These are phyloP conservation scores for Leccinum fuscescens DNA, from an alignment of 1,284 basidiomycete genomes.

Conservation along the genomic window DNA sequence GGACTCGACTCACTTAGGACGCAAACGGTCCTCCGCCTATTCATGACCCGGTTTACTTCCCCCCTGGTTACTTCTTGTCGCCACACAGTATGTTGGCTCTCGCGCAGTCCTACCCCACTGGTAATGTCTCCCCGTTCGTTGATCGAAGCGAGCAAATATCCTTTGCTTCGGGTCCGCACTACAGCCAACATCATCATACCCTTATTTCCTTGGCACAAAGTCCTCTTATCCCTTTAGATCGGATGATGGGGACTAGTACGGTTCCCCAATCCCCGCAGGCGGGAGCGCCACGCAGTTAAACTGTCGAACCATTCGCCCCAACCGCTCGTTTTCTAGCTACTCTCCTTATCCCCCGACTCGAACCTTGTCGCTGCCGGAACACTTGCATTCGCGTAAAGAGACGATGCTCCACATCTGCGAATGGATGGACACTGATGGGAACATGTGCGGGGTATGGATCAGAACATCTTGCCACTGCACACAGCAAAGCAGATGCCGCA, in stretches of 20 bases:
- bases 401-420: background rate
- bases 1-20: background rate
- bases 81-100: background rate
- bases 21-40: background rate
- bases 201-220: too few species aligned
- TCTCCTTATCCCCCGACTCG: background rate
- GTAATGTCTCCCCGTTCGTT: background rate
- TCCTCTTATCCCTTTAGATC: background rate
- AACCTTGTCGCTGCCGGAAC: conserved; percentile 7
- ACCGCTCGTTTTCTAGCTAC: background rate
- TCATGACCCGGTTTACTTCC: background rate
- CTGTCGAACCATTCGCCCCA: background rate
- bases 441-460: conserved; percentile 8
- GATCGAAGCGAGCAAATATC: background rate
- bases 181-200: background rate
- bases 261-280: too few species aligned
- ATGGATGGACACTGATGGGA: conserved; percentile 12
- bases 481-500: background rate
- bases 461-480: conserved; percentile 11
- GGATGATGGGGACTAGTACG: background rate
- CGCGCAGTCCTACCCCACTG: background rate
- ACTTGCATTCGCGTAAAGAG: background rate
- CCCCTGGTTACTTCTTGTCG: background rate
- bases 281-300: background rate
- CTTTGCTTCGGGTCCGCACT: background rate